phyloP scores from a whole-genome alignment of 192 early-diverging fungal genomes.

The Phycomyces blakesleeanus region DNA sequence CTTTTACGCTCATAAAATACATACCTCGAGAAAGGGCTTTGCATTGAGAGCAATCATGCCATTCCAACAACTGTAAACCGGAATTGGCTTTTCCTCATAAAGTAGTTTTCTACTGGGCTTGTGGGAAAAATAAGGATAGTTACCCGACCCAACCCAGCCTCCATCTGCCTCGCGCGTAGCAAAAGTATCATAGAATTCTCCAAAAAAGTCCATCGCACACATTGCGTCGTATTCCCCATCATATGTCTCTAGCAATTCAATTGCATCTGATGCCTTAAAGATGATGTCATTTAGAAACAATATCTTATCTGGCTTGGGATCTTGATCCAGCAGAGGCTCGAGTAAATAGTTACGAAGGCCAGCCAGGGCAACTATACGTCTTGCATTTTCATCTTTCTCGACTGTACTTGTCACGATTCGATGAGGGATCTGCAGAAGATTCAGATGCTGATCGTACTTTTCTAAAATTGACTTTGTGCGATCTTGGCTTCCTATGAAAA shows the following conservation, averaged over 20 bases:
- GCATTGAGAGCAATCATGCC: constrained; percentile 16
- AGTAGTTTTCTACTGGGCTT: not conserved
- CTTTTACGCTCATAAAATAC: not conserved
- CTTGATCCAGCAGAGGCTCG: not conserved
- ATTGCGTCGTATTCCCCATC: constrained; percentile 15
- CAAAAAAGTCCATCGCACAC: constrained; percentile 25
- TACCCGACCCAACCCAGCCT: constrained; percentile 14
- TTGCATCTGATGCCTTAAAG: not conserved
- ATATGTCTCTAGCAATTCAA: constrained; percentile 7
- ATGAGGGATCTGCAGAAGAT: not conserved
- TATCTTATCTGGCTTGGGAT: not conserved
- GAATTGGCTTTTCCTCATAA: not conserved
- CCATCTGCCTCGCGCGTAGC: constrained; percentile 18
- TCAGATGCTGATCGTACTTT: not conserved
- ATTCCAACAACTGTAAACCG: constrained; percentile 25
- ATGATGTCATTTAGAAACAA: constrained; percentile 24
- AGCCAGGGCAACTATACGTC: constrained; percentile 12
- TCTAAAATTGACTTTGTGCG: not conserved
- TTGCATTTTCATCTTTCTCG: not conserved
- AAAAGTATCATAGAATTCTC: constrained; percentile 22
- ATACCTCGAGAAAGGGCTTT: constrained; percentile 8
- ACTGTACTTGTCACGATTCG: constrained; percentile 6
- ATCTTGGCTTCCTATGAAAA: constrained; percentile 3
- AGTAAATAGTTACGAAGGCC: constrained; percentile 10
- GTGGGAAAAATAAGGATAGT: constrained; percentile 13